Evolutionary conservation across 2,329 filamentous ascomycete species (phyloP).

Genomic region (Ophiognomonia clavigignenti-juglandacearum): DNA sequence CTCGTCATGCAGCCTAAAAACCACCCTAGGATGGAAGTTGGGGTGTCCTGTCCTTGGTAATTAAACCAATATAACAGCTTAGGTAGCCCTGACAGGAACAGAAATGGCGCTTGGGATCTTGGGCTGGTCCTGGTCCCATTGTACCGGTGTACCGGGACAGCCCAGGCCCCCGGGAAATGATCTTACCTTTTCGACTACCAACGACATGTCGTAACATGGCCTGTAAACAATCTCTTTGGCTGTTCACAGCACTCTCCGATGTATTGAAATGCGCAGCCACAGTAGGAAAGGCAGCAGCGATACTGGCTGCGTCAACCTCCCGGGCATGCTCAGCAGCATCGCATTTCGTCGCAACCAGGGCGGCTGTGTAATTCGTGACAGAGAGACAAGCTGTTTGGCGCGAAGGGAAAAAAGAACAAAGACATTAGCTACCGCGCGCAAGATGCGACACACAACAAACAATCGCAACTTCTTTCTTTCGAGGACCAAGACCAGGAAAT

Average conservation of each 20-base stretch:
- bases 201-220: constrained; percentile 70
- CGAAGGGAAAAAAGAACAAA: too few species aligned
- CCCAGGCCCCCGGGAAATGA: too few species aligned
- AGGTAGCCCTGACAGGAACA: too few species aligned
- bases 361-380: constrained; percentile 67
- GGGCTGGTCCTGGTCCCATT: too few species aligned
- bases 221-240: constrained; percentile 70
- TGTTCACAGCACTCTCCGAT: constrained; percentile 64
- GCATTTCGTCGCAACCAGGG: constrained; percentile 87
- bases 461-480: neutral
- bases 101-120: too few species aligned
- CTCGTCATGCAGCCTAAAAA: too few species aligned
- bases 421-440: constrained; percentile 4
- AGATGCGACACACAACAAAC: neutral
- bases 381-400: constrained; percentile 71
- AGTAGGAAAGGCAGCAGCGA: constrained; percentile 60
- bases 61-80: neutral
- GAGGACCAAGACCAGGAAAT: too few species aligned
- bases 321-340: constrained; percentile 68
- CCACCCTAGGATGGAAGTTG: neutral
- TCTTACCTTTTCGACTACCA: constrained; percentile 61
- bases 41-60: neutral
- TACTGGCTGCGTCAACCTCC: constrained; percentile 63
- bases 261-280: constrained; percentile 71
- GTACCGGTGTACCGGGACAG: too few species aligned